Conservation (phyloP, 306 rosid genomes). For the Mucuna pruriens region DNA sequence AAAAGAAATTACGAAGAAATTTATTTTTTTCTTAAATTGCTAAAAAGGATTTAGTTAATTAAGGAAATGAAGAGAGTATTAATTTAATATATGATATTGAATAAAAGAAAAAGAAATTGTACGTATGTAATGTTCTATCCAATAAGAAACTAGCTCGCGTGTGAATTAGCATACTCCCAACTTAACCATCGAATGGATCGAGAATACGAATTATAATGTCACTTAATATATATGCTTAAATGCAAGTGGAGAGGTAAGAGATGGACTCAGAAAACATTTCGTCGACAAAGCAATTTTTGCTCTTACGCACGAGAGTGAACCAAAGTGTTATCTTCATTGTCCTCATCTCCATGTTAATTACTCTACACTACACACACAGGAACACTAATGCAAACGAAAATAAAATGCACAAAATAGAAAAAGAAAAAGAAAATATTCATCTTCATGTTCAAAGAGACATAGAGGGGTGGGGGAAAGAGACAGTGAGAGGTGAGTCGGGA, state of each 20-base stretch:
- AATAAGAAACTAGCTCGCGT: neutral
- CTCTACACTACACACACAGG: neutral
- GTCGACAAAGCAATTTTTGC: slow-evolving; percentile 65
- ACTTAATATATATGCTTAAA: neutral
- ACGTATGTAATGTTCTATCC: too few species aligned
- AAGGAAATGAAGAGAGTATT: too few species aligned
- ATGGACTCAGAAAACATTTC: slow-evolving; percentile 54
- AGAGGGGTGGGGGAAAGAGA: neutral
- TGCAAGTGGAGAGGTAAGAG: neutral
- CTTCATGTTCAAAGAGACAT: neutral
- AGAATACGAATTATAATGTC: neutral
- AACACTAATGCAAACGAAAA: neutral
- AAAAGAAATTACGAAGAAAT: neutral
- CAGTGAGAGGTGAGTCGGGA: neutral
- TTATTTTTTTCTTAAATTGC: too few species aligned
- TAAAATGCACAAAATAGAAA: neutral
- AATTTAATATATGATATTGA: too few species aligned
- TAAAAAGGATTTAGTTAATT: neutral
- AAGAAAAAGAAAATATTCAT: neutral
- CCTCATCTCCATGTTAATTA: slow-evolving; percentile 4
- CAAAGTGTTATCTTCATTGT: slow-evolving; percentile 51
- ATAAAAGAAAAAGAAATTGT: too few species aligned
- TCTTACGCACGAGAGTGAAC: slow-evolving; percentile 78
- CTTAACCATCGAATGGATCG: neutral
- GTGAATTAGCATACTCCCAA: neutral